Conservation (phyloP, 2,329 filamentous ascomycete species). For the Diaporthe caulivora region DNA sequence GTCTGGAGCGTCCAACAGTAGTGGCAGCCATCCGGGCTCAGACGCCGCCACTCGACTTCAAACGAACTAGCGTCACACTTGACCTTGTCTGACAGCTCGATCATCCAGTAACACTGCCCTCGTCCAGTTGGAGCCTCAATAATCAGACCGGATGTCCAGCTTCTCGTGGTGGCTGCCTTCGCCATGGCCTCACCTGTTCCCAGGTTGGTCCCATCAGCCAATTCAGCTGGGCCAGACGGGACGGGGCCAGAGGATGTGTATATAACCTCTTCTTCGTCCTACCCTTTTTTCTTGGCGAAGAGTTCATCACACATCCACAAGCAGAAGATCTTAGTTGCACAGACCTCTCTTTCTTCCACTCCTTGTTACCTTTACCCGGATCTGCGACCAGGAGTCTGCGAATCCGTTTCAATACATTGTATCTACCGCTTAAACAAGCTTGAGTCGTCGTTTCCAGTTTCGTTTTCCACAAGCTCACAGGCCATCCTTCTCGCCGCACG, state of each 20-base stretch:
- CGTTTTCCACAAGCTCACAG: not conserved
- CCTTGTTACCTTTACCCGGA: conserved; percentile 28
- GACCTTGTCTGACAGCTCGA: conserved; percentile 7
- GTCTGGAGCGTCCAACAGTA: not conserved
- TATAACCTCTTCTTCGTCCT: not conserved
- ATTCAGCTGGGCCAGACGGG: not conserved
- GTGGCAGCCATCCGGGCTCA: conserved; percentile 3
- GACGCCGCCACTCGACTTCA: conserved; percentile 16
- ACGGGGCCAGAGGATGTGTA: not conserved
- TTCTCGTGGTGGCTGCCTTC: conserved; percentile 16
- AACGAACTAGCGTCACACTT: conserved; percentile 34
- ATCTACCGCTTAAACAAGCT: conserved; percentile 6
- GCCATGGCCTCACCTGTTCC: not conserved
- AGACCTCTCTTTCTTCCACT: conserved; percentile 19
- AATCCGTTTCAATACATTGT: conserved; percentile 31
- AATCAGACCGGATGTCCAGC: conserved; percentile 32
- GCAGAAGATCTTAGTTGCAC: conserved; percentile 8
- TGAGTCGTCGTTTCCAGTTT: conserved; percentile 8
- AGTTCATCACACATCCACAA: not conserved
- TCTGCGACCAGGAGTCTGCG: conserved; percentile 38
- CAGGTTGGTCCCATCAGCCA: not conserved
- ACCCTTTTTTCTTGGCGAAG: not conserved
- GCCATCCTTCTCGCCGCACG: not conserved
- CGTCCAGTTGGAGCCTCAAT: conserved; percentile 16
- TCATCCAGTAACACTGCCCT: conserved; percentile 28